Evolutionary conservation across 768 basidiomycete species (phyloP).

Genomic region (Boletus reticuloceps): DNA sequence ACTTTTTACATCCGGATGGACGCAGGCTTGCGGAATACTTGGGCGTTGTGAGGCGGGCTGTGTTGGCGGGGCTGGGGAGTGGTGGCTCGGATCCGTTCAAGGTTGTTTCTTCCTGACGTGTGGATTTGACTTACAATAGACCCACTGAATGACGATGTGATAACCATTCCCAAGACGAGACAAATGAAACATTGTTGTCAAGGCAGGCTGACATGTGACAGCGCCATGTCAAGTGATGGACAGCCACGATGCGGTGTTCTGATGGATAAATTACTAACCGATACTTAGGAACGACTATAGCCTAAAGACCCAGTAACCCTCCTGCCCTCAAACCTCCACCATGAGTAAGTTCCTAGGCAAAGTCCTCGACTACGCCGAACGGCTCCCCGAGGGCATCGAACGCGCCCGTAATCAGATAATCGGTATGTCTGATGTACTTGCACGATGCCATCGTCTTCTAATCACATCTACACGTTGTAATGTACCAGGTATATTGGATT

Average conservation of each 20-base stretch:
- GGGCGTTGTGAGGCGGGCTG: slow-evolving; percentile 64
- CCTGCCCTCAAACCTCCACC: slow-evolving; percentile 3
- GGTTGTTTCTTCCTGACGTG: slow-evolving; percentile 30
- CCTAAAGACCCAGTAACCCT: too few species aligned
- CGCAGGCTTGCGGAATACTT: slow-evolving; percentile 71
- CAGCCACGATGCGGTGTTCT: not conserved
- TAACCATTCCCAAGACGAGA: not conserved
- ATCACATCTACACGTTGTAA: not conserved
- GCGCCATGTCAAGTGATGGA: not conserved
- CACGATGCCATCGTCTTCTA: not conserved
- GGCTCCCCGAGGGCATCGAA: slow-evolving; percentile 37
- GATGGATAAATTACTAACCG: too few species aligned
- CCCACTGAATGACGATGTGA: not conserved
- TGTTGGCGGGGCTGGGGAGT: slow-evolving; percentile 66
- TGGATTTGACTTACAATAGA: not conserved
- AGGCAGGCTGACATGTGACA: slow-evolving; percentile 5
- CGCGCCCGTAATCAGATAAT: slow-evolving; percentile 36
- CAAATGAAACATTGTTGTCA: not conserved
- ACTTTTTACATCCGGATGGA: slow-evolving; percentile 65
- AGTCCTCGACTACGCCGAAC: slow-evolving; percentile 33
- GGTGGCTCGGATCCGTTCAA: slow-evolving; percentile 80
- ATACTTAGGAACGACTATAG: too few species aligned
- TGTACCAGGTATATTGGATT: slow-evolving; percentile 31
- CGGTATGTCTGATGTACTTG: slow-evolving; percentile 23
- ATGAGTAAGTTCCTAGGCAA: slow-evolving; percentile 42